Evolutionary conservation across 2,329 filamentous ascomycete genomes (phyloP).

Genomic region (Phaeophleospora eucalypticola): DNA sequence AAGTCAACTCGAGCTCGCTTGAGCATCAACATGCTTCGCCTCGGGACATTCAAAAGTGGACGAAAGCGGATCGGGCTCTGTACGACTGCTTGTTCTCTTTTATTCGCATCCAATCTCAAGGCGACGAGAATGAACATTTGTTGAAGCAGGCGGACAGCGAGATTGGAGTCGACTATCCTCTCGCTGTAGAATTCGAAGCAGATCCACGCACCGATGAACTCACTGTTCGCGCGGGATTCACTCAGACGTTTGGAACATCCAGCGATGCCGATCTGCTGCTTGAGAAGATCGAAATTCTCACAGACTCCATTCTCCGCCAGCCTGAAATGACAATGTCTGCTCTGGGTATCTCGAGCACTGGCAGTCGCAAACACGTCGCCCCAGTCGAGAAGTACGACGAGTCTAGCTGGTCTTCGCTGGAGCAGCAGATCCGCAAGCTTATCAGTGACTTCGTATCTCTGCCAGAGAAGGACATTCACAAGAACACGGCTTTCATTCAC

Average conservation of each 20-base stretch:
- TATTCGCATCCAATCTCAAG: constrained; percentile 4
- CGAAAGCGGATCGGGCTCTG: constrained; percentile 11
- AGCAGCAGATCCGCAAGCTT: constrained; percentile 4
- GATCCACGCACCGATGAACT: constrained; percentile 7
- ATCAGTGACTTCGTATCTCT: constrained; percentile 7
- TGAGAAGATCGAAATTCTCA: constrained; percentile 12
- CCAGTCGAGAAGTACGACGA: constrained; percentile 4
- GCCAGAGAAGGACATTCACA: constrained; percentile 6
- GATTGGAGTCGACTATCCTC: constrained; percentile 14
- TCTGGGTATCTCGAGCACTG: constrained; percentile 1
- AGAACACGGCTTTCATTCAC: constrained; percentile 15
- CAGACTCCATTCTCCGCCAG: constrained; percentile 7
- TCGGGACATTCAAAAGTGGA: constrained; percentile 12
- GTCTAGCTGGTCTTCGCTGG: constrained; percentile 6
- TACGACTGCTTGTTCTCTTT: constrained; percentile 16
- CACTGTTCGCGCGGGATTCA: constrained; percentile 9
- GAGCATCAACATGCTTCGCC: constrained; percentile 14
- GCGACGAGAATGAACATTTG: neutral
- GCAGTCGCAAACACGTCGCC: neutral
- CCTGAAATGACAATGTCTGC: constrained; percentile 2
- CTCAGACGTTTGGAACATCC: constrained; percentile 2
- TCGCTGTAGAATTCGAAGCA: constrained; percentile 14
- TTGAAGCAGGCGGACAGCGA: constrained; percentile 5
- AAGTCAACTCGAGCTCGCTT: constrained; percentile 9
- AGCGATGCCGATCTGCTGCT: constrained; percentile 6